Evolutionary conservation across 1,284 basidiomycete genomes (phyloP).

Genomic region (Xerocomus alliaceus): DNA sequence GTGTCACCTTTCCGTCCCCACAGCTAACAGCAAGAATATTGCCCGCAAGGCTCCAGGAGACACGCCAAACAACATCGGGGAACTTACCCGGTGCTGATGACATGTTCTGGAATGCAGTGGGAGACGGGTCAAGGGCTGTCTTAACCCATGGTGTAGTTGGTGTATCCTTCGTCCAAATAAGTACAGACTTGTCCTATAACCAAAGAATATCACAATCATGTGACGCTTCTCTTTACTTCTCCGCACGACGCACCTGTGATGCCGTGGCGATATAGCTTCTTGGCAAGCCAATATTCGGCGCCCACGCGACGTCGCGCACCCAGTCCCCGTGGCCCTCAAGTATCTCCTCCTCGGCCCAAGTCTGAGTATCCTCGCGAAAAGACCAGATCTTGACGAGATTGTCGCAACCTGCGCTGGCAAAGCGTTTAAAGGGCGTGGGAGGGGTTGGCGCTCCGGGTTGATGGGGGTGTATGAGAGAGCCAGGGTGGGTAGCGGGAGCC

Average conservation of each 20-base stretch:
- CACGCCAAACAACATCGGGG: slow-evolving; percentile 95
- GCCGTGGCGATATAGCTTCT: slow-evolving; percentile 95
- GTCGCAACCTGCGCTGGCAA: slow-evolving; percentile 96
- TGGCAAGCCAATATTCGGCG: slow-evolving; percentile 94
- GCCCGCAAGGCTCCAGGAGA: slow-evolving; percentile 96
- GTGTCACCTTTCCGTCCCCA: slow-evolving; percentile 95
- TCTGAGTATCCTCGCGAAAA: slow-evolving; percentile 75
- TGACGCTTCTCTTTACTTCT: too few relatives aligned
- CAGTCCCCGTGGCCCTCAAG: slow-evolving; percentile 94
- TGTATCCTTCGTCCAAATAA: slow-evolving; percentile 93
- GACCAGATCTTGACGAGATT: slow-evolving; percentile 96
- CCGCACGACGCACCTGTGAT: slow-evolving; percentile 70
- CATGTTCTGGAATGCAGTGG: slow-evolving; percentile 41
- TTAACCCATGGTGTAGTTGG: slow-evolving; percentile 85
- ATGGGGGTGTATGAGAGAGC: slow-evolving; percentile 77
- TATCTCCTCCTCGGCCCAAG: slow-evolving; percentile 90
- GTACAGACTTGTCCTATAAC: slow-evolving; percentile 82
- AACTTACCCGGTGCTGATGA: slow-evolving; percentile 70
- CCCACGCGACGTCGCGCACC: slow-evolving; percentile 98
- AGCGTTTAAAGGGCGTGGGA: slow-evolving; percentile 73
- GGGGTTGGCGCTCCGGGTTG: slow-evolving; percentile 49
- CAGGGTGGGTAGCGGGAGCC: slow-evolving; percentile 91
- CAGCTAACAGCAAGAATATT: slow-evolving; percentile 97
- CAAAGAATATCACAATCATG: neutral
- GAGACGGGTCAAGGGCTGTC: slow-evolving; percentile 82